Base-by-base conservation (phyloP, 2,329 filamentous ascomycete species). In the Phyllosticta capitalensis region DNA sequence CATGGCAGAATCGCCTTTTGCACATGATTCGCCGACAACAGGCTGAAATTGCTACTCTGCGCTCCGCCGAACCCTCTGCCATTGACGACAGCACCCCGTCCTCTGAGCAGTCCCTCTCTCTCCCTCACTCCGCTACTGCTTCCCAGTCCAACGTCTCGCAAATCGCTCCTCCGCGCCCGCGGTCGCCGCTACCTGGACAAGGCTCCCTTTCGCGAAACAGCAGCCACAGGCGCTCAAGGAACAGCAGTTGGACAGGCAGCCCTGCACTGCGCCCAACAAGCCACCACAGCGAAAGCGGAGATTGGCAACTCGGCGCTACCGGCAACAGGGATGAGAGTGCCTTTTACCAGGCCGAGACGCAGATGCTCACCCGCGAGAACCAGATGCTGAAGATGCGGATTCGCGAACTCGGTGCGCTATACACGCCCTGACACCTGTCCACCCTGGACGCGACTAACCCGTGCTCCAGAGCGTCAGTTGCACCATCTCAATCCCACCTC, bases 311-410 rank as follows among this genome's bases (percentile, higher is more conserved):
- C 1, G 82, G 81, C n/a, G 82, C 81, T 20, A 48, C 50, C 5
- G 52, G 55, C 5, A 63, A 60, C 7, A 78, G 88, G 19, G 88
- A 91, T 66, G 88, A 92, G 69, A 85, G 81, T 63, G 85, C 86
- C 0, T 91, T 90, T 70, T 92, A 92, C 67, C 88, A 91, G 70
- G 88, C 88, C 4, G 89, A 92, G 74, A 90, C 88, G 1, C 87
- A 90, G 72, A 90, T 84, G 74, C 73, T 92, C 66, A 81, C 85
- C 21, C 79, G 89, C 24, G 89, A 92, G 75, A 92, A 92, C 65
- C 88, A 92, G 72, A 91, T 92, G 88, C 76, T 92, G 56, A 84
- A 86, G 62, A 81, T 86, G 69, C 80, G 89, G 54, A 88, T 91
- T 61, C 80, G 86, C 38, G 88, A 91, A 67, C 75, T 91, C 14